Evolutionary conservation across 169 alveolate species (phyloP), one percentile per base, ranked within the genome.

Genomic region (Plasmodium vinckei): DNA sequence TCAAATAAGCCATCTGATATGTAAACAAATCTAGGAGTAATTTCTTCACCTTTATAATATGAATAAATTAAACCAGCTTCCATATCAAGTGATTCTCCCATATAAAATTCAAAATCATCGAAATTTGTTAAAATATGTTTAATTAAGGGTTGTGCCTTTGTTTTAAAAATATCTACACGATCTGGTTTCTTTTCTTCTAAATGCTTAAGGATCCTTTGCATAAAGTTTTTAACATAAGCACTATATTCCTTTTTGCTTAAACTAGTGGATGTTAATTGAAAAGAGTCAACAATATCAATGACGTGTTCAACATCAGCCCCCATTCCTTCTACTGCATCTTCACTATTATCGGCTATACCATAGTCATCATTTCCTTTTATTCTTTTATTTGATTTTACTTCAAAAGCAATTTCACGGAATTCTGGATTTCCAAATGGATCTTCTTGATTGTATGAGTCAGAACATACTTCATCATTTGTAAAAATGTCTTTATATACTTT

Each of bases 11-110:
- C 98, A 69, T 97, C 99, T 79, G 94, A 88, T 91, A 97, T 86
- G 94, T 95, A 97, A 51, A 97, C 95, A 87, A 97, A 95, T 49
- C 98, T 93, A 39, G 99, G 99, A 44, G 98, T 93, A 17, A 95
- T 92, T 87, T 97, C 98, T 64, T 96, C 99, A 57, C 97, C 99
- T 70, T 97, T 95, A 95, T 97, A 97, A 94, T 97, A 97, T 44
- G 97, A 96, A 82, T 96, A 94, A 72, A 96, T 94, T 60, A 97
- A 63, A 21, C 95, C 95, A 17, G 97, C 98, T 90, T 97, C 98
- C 87, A 93, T 92, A 73, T 97, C 98, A 33, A 95, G 94, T 64
- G 98, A 95, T 87, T 97, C 98, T 82, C 98, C 98, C 87, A 95
- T 91, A 88, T 93, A 97, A 95, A 97, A 97, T 92, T 94, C 96